Base-by-base conservation (phyloP, 352 stramenopile genomes). In the Phytophthora tubulina region DNA sequence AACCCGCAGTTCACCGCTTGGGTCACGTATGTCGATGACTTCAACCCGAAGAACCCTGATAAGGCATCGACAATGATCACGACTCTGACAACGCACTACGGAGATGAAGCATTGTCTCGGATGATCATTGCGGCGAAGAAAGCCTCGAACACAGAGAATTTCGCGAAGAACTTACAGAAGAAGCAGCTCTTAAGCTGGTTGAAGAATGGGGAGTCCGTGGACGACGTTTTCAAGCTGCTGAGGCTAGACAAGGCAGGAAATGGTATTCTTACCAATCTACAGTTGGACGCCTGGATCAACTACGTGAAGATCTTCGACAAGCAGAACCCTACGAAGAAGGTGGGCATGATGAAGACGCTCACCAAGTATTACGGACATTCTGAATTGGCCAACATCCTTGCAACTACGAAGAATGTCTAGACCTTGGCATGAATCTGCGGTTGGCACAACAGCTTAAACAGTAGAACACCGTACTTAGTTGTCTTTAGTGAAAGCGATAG, bases 41-140 rank as follows among this genome's bases (percentile, higher is more conserved):
- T 61, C 32, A 63, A 63, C n/a, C 6, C 10, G 31, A 50, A 54
- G n/a, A 15, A 63, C 11, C 56, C 56, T 0, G 42, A 54, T 4
- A 17, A 50, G 27, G 44, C 44, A 36, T 6, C 33, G 1, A 11
- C 44, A 4, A 50, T 31, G n/a, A 10, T 50, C 10, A 31, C 44
- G 14, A 50, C 14, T 5, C 6, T 50, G 17, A n/a, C 44, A 13
- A 9, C 15, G 3, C 3, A 9, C 3, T 32, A 50, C 44, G 17
- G 27, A 31, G 14, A 57, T 4, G 31, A 44, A 44, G 13, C 50
- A 2, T n/a, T 57, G 15, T 32, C 31, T 2, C 3, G 7, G 31
- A 57, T 57, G n/a, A 31, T 64, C 31, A 11, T 46, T 9, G 17
- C 52, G 6, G 52, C 52, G 11, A 48, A 59, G 5, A 44, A 48